Evolutionary conservation across 257 asterid species (phyloP).

Genomic region (Nicotiana obtusifolia): DNA sequence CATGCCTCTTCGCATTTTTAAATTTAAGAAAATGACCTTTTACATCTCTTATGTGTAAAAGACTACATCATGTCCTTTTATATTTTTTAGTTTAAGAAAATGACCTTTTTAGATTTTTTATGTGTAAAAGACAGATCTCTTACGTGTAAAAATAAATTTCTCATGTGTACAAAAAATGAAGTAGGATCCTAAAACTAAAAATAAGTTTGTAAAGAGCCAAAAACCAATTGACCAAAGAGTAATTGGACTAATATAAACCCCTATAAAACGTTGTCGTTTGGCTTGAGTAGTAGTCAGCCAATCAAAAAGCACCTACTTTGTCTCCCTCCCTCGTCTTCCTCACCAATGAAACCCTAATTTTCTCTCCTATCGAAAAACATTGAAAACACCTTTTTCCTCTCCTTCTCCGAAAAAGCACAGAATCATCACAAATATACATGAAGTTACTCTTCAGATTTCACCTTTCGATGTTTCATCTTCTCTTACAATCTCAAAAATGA

Average conservation of each 20-base stretch:
- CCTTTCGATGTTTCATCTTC: constrained; percentile 1
- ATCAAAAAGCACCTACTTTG: background rate
- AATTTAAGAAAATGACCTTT: too few relatives aligned
- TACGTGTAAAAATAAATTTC: too few relatives aligned
- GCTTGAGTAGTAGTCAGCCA: background rate
- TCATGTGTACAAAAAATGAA: too few relatives aligned
- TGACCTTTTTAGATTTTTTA: too few relatives aligned
- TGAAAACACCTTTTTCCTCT: background rate
- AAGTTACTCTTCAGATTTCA: background rate
- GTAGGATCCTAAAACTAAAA: too few relatives aligned
- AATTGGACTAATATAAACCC: background rate
- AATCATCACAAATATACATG: background rate
- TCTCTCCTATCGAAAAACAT: background rate
- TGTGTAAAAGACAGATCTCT: too few relatives aligned
- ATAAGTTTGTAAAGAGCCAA: too few relatives aligned
- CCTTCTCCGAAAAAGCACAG: background rate
- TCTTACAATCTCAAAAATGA: constrained; percentile 17
- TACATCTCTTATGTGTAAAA: too few relatives aligned
- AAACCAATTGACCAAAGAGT: background rate
- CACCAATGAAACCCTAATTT: constrained; percentile 4
- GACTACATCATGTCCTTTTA: too few relatives aligned
- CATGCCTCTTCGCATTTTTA: too few relatives aligned
- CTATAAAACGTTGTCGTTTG: background rate
- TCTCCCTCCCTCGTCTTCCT: background rate
- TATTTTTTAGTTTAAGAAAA: too few relatives aligned